Base-by-base conservation (phyloP, 768 basidiomycete species). In the Phanerodontia chrysosporium region DNA sequence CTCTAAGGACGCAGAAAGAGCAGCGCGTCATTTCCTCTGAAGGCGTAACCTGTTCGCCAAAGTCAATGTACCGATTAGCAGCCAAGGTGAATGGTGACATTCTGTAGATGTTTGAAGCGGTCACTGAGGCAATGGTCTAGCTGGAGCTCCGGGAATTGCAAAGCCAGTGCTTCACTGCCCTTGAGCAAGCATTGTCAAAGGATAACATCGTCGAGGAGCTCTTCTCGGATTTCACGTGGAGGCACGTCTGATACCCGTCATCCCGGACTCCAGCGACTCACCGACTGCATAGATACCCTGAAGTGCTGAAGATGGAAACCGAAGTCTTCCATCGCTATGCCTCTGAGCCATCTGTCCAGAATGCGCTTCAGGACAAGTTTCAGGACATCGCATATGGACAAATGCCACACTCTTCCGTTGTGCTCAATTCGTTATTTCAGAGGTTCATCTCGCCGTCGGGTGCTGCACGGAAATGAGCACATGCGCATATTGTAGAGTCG, bases 221-320 rank as follows among this genome's bases (percentile, higher is more conserved):
- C 27, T 63, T 63, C 58, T 59, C 58, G 10, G 58, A 63, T 35
- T 60, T 63, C 29, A 60, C 62, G 14, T 63, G 58, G 62, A 56
- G 62, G 62, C 60, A 14, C 14, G 62, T 58, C 14, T 36, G 12
- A 29, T 16, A 6, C 21, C n/a, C 27, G 12, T 18, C 8, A n/a
- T 10, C 49, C 18, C n/a, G n/a, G n/a, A 49, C 21, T 14, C 13
- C 3, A 45, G 29, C 27, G 22, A 44, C 32, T 36, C 44, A 48
- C 18, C 13, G 7, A 13, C 12, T 29, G 28, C 45, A 18, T 27
- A 62, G 60, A 51, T 62, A 62, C 30, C 60, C 56, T 13, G 60
- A 62, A 10, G 45, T 62, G n/a, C 45, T 62, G 28, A 25, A 32
- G 27, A 62, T 58, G 60, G 49, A 62, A 45, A 62, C 60, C 18